These are phyloP conservation scores for Harringtonia lauricola DNA, from an alignment of 2,329 filamentous ascomycete species.

Conservation along the genomic window DNA sequence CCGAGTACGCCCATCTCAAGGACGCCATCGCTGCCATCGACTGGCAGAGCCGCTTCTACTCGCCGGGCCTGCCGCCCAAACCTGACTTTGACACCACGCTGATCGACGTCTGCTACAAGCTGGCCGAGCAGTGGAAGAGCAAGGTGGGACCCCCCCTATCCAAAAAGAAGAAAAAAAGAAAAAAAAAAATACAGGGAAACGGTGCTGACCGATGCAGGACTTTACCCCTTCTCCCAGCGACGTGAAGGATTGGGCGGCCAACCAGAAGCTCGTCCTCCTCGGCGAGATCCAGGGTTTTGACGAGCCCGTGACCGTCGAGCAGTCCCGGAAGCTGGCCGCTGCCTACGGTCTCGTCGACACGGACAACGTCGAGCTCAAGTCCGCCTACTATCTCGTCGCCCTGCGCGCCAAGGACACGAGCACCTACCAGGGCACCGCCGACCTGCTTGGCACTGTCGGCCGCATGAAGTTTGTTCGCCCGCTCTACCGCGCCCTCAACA, in stretches of 20 bases:
- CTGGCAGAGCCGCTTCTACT: constrained; percentile 85
- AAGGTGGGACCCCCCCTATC: too few species aligned
- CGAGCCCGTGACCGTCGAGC: constrained; percentile 49
- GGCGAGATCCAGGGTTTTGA: constrained; percentile 63
- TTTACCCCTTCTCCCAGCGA: constrained; percentile 59
- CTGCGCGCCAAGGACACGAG: constrained; percentile 61
- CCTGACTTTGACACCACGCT: constrained; percentile 83
- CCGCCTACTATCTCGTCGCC: constrained; percentile 69
- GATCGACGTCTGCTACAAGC: constrained; percentile 72
- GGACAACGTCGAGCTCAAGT: constrained; percentile 76
- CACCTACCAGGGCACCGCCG: constrained; percentile 59
- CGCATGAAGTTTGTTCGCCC: constrained; percentile 96
- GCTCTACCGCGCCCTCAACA: constrained; percentile 65
- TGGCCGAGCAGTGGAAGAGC: constrained; percentile 73
- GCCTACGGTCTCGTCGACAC: constrained; percentile 65
- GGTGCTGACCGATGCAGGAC: constrained; percentile 18
- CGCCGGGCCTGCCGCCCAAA: constrained; percentile 80
- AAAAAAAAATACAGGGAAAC: neutral
- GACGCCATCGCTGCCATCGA: constrained; percentile 63
- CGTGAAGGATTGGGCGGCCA: constrained; percentile 64
- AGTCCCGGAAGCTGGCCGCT: constrained; percentile 61
- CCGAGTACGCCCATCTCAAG: constrained; percentile 50
- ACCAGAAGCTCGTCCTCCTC: constrained; percentile 87
- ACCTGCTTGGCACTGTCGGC: constrained; percentile 71
- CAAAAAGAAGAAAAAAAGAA: constrained; percentile 15